A percentile compares a stretch with the other conserved stretches of the same genome.
phyloP scores from a whole-genome alignment of 352 stramenopile genomes.

The Globisporangium megalacanthum region DNA sequence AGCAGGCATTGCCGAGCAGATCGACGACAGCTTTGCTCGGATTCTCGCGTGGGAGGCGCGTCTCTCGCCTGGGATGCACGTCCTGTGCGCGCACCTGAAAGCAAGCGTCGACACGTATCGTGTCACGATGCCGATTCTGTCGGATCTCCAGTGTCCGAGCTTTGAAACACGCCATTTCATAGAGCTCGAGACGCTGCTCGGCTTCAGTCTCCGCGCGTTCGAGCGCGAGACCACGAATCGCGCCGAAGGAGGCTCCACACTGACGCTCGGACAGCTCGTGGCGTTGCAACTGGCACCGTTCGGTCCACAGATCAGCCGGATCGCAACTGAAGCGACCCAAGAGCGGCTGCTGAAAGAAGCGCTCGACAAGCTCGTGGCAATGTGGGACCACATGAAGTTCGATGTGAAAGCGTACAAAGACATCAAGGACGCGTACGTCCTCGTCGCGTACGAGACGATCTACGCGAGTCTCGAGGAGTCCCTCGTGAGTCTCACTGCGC shows the following conservation, averaged over 20 bases:
- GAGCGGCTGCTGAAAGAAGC: slow-evolving; percentile 85
- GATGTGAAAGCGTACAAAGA: slow-evolving; percentile 90
- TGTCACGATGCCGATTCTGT: slow-evolving; percentile 69
- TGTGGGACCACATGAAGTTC: slow-evolving; percentile 86
- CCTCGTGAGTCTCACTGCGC: slow-evolving; percentile 84
- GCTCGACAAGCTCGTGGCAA: slow-evolving; percentile 78
- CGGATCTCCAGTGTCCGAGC: slow-evolving; percentile 43
- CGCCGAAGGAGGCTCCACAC: slow-evolving; percentile 4
- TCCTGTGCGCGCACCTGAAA: slow-evolving; percentile 61
- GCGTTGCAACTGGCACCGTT: slow-evolving; percentile 72
- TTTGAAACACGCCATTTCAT: slow-evolving; percentile 65
- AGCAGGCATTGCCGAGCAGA: slow-evolving; percentile 49
- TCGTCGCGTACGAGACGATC: slow-evolving; percentile 74
- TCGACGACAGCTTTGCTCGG: slow-evolving; percentile 52
- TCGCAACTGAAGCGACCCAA: slow-evolving; percentile 84
- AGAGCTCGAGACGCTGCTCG: slow-evolving; percentile 57
- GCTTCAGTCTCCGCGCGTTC: slow-evolving; percentile 62
- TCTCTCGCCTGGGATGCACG: slow-evolving; percentile 37
- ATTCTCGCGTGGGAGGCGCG: slow-evolving; percentile 46
- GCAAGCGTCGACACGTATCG: slow-evolving; percentile 77
- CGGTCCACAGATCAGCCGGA: slow-evolving; percentile 68
- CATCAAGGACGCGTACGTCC: slow-evolving; percentile 82
- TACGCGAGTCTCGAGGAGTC: slow-evolving; percentile 86
- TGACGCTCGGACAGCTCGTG: slow-evolving; percentile 83
- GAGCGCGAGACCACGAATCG: slow-evolving; percentile 1